Base-by-base conservation (phyloP, 1,284 basidiomycete species). In the Tremellales sp. region DNA sequence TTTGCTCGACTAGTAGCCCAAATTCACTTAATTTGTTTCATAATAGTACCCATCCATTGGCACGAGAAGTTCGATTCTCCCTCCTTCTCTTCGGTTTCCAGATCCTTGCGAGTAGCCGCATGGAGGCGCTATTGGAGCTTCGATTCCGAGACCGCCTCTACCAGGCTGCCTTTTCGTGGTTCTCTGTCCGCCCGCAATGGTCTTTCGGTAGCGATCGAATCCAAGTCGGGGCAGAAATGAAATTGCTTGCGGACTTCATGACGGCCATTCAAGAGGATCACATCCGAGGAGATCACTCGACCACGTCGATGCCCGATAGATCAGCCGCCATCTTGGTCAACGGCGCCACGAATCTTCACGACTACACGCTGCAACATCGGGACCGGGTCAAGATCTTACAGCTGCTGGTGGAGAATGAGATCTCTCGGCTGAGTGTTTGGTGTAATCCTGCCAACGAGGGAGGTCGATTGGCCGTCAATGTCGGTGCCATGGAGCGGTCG, bases 51-150 rank as follows among this genome's bases (percentile, higher is more conserved):
- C 93, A 98, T 72, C 82, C 93, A 0, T 77, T 98, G 19, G 84
- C 93, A 31, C 82, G 94, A 26, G 92, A 97, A 75, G 79, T 85
- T 1, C 81, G 91, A 16, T 93, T 94, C 67, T 84, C 87, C 0
- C 83, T 98, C 61, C 75, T 97, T 8, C 76, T 93, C 3, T 95
- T 99, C 63, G 93, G 89, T 0, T 92, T 98, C 66, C 91, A 95
- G 66, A 81, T 91, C 1, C 73, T 98, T 31, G 87, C 88, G 61
- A 89, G 88, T 54, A 93, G 87, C 25, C 80, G 84, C 51, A 76
- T 97, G 58, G 95, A 98, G 67, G 77, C 82, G 0, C 81, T 83
- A 48, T 85, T 90, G 49, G 94, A 98, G 72, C 78, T 83, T 55
- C 72, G 80, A 21, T 75, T 93, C 45, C 80, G 95, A 39, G 81